Evolutionary conservation across 1,139 yeast species (phyloP), one percentile per base, ranked within the genome.

Genomic region (Hyphopichia khmerensis): DNA sequence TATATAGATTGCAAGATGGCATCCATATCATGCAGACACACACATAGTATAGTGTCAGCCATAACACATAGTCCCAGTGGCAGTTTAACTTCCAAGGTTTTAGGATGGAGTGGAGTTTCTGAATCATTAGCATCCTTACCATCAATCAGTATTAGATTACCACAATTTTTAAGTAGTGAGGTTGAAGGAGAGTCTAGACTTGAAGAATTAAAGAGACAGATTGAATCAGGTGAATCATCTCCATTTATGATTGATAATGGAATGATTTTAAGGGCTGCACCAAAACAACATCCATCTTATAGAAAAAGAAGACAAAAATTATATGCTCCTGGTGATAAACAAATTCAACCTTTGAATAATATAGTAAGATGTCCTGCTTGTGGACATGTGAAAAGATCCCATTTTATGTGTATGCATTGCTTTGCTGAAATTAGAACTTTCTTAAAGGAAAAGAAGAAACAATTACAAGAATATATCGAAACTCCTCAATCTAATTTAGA

Each of bases 281-380:
- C 99, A 43, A 93, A 93, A 73, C 90, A 91, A 79, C 90, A 89
- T 65, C 82, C 82, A 11, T 89, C 98, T 8, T 87, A 88, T 60
- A 80, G 82, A 67, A 87, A 89, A 65, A 86, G 88, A 59, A 82
- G 98, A 65, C 84, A 80, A 59, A 83, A 86, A 67, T 77, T 87
- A 52, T 84, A 87, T 55, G 87, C 88, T 14, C 91, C 96, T 3
- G 95, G 90, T 11, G 75, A 80, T 48, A 91, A 89, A 62, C 95
- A 90, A 57, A 72, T 87, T 51, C 81, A 88, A 61, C 83, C 84
- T 42, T 73, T 87, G 51, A 79, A 83, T 45, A 86, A 87, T 60
- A 69, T 93, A 54, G 88, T 86, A 49, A 79, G 96, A 60, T 93
- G 99, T 63, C 96, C 98, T 4, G 86, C 96, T 1, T 93, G 99